Evolutionary conservation across 1,284 basidiomycete species (phyloP), one percentile per base, ranked within the genome.

Genomic region (Amylostereum areolatum): DNA sequence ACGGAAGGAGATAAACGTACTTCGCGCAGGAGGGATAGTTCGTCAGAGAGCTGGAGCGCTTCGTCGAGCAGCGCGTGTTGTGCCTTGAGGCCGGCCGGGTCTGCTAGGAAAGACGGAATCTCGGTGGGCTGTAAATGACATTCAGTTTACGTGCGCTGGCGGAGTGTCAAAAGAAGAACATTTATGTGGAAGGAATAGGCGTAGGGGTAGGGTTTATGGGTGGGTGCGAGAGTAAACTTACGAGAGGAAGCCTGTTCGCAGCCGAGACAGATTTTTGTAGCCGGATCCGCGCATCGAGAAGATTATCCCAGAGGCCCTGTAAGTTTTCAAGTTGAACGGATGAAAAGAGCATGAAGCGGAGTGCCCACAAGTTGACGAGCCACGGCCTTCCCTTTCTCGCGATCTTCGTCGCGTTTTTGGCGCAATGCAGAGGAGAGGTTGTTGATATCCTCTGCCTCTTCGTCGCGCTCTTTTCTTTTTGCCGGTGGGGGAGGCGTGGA

Each of bases 281-380:
- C 30, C 85, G 84, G 63, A 97, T 97, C 34, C 94, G 82, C 18
- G 89, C 80, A 61, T 95, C 91, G 34, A 97, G 75, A 33, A 97
- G 71, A 5, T 77, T 75, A 63, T 96, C 91, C 83, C 91, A 96
- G 31, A 93, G 69, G 4, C 75, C 73, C 92, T 96, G 55, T 11
- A 7, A 37, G 33, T 3, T 29, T 24, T 9, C 40, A 7, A 8
- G 30, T 35, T 1, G 9, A 18, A n/a, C n/a, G 33, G 6, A 11
- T 41, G n/a, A 9, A 30, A 4, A 18, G 5, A 7, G 35, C 7
- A 43, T 47, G 34, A 48, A 34, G 48, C 48, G 54, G 24, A 44
- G 18, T 39, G 73, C 85, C 57, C 60, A 89, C 93, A 50, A 92
- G 79, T 68, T 97, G 94, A 55, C 78, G 79, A 47, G 81, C 76